Percentiles rank a stretch among this genome's conserved stretches.
Conservation (phyloP, 805 yeast genomes). For the Candida insectorum region DNA sequence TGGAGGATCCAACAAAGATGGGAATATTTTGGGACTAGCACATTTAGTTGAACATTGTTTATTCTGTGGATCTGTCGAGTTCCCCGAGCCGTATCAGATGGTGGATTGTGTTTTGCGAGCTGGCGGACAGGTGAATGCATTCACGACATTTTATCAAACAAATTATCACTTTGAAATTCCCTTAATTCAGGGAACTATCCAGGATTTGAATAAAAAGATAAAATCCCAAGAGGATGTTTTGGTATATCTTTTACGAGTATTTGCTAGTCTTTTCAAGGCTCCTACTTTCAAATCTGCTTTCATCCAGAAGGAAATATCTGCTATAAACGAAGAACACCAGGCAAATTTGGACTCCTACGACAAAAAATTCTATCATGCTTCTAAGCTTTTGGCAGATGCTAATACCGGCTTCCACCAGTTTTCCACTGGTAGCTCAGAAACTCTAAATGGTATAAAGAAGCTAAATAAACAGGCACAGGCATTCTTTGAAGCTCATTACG, state of each 20-base stretch:
- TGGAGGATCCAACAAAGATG: slow-evolving; percentile 80
- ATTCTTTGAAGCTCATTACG: slow-evolving; percentile 42
- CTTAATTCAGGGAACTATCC: slow-evolving; percentile 34
- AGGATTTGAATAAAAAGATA: slow-evolving; percentile 21
- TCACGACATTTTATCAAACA: slow-evolving; percentile 65
- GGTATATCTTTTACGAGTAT: slow-evolving; percentile 43
- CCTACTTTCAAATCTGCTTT: slow-evolving; percentile 47
- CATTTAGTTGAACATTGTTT: slow-evolving; percentile 44
- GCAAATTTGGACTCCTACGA: slow-evolving; percentile 43
- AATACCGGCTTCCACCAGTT: slow-evolving; percentile 58
- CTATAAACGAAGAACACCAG: slow-evolving; percentile 65
- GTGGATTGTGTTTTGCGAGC: slow-evolving; percentile 39
- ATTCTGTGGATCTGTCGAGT: slow-evolving; percentile 50
- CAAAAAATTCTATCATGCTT: slow-evolving; percentile 57
- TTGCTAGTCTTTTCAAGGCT: slow-evolving; percentile 47
- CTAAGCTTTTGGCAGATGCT: slow-evolving; percentile 45
- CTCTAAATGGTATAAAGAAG: slow-evolving; percentile 38
- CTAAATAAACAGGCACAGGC: slow-evolving; percentile 31
- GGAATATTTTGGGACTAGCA: slow-evolving; percentile 75
- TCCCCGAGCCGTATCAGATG: slow-evolving; percentile 45
- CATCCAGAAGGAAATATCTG: slow-evolving; percentile 51
- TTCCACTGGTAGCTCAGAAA: slow-evolving; percentile 60
- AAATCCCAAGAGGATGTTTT: slow-evolving; percentile 34
- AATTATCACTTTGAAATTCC: slow-evolving; percentile 65
- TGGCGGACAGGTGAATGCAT: slow-evolving; percentile 66